Evolutionary conservation across 2,329 filamentous ascomycete genomes (phyloP), one percentile per base, ranked within the genome.

Genomic region (Pleurostoma richardsiae): DNA sequence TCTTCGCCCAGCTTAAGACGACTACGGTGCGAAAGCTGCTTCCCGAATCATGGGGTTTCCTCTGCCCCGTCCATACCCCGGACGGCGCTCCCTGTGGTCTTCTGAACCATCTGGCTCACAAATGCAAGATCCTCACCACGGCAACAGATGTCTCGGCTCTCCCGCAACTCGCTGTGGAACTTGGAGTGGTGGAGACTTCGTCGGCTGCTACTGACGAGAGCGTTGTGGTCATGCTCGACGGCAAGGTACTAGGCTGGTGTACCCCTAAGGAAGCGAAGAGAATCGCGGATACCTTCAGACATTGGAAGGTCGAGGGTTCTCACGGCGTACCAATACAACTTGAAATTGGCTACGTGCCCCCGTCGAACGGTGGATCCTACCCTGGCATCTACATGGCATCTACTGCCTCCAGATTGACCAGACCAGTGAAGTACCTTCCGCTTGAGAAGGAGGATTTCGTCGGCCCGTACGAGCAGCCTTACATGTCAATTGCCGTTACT

Each of bases 1-100:
- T 99, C 79, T 99, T 99, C 66, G 94, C 94, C 4, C 89, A 97
- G 64, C 71, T 99, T 54, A 97, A 96, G 71, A 99, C 94, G 0
- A 99, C 94, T 0, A 94, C 94, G 0, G 94, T 99, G 43, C 83
- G 94, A 72, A 99, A 97, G 67, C 74, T 99, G 56, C 72, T 97
- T 26, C 94, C 94, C 2, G 94, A 99, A 64, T 96, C 90, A 56
- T 99, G 94, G 94, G 94, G 94, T 6, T 99, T 96, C 71, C 74
- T 99, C 56, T 99, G 94, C 61, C 94, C 94, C 19, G 92, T 97
- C 2, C 94, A 99, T 67, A 99, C 94, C 4, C 94, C 94, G 52
- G 94, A 99, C 79, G 94, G 94, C 70, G 80, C 87, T 60, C 94
- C 94, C 50, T 99, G 94, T 66, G 94, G 94, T 63, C 76, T 99